Evolutionary conservation across 169 alveolate genomes (phyloP), one percentile per base, ranked within the genome.

Genomic region (Cryptosporidium sp.): DNA sequence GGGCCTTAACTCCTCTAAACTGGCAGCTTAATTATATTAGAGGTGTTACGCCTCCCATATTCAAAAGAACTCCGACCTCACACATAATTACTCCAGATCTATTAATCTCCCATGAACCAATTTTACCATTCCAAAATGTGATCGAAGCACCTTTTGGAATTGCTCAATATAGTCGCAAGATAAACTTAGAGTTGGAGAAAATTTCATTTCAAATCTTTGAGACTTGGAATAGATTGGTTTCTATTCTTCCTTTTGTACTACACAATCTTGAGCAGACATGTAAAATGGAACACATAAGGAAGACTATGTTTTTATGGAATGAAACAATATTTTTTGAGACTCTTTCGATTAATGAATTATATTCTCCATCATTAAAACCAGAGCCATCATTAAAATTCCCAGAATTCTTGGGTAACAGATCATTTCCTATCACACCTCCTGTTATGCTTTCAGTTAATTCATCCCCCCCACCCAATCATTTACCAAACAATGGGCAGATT

Each of bases 381-480:
- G 73, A 62, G 16, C 89, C 89, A 12, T 43, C 89, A 14, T 3
- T 33, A 12, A 80, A 80, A 29, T 80, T 80, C 33, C 89, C 89
- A 58, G 89, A 80, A 41, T 80, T 61, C 62, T 14, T 80, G 10
- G 80, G 74, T 1, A 62, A 65, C 31, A 10, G 67, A 23, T 59
- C 71, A 12, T 80, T 80, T 80, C 89, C 89, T 18, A 80, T 80
- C 18, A 80, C 89, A 41, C 89, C 89, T 3, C 89, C 89, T 21
- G 41, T 65, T 26, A 23, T 48, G n/a, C 70, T 80, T 9, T 80
- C 65, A 31, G 29, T 80, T 16, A 37, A 33, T 61, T 61, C 80
- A 14, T 80, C 86, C n/a, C 59, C 89, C 9, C 33, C 80, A 16
- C 51, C 18, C 10, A 37, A 23, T 18, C 33, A 62, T 18, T 16